Evolutionary conservation across 148 eudicot species (phyloP).

Genomic region (Rhododendron molle): DNA sequence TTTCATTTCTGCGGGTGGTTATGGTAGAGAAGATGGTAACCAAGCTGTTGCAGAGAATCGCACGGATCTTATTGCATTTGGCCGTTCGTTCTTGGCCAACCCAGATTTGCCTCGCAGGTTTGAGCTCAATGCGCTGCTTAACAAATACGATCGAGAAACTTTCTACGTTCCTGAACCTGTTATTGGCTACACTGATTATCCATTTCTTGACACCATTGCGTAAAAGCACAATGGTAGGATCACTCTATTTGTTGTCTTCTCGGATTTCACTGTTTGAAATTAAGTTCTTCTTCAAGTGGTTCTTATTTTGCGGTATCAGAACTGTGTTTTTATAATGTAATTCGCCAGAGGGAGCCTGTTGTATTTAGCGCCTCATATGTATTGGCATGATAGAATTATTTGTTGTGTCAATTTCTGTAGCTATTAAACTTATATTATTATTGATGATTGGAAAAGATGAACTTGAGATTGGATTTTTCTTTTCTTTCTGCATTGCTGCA

Average conservation of each 20-base stretch:
- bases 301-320: background rate
- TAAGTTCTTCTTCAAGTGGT: background rate
- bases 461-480: background rate
- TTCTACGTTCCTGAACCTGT: constrained; percentile 38
- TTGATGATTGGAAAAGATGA: background rate
- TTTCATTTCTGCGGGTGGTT: constrained; percentile 35
- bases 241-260: background rate
- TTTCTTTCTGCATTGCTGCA: too few species aligned
- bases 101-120: constrained; percentile 38
- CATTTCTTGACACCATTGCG: constrained; percentile 27
- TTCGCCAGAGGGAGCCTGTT: background rate
- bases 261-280: background rate
- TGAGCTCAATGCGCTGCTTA: constrained; percentile 11
- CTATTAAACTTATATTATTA: too few species aligned
- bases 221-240: background rate
- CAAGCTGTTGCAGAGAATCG: constrained; percentile 21
- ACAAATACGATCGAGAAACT: constrained; percentile 34
- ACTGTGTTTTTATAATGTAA: background rate
- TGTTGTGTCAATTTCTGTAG: too few species aligned
- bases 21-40: constrained; percentile 31
- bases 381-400: too few species aligned
- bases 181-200: constrained; percentile 48
- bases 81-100: constrained; percentile 35
- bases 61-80: constrained; percentile 32
- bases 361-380: too few species aligned